Evolutionary conservation across 73 alveolate genomes (phyloP).

Genomic region (Durusdinium trenchii): DNA sequence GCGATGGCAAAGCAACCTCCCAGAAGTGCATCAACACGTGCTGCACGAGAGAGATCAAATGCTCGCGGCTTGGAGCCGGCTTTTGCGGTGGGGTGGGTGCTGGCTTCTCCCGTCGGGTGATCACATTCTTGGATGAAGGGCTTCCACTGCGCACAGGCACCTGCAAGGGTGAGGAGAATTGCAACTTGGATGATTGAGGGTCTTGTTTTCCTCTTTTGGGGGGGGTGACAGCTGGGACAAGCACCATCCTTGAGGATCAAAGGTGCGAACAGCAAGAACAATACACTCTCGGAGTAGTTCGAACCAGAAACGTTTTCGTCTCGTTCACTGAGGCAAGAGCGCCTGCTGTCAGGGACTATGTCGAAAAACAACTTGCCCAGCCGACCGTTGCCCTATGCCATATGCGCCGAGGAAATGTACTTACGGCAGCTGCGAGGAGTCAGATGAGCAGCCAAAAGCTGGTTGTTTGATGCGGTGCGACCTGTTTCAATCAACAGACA

Average conservation of each 20-base stretch:
- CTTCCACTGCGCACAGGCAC: constrained; percentile 16
- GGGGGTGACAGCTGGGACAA: background rate
- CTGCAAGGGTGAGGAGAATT: background rate
- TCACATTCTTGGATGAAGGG: constrained; percentile 2
- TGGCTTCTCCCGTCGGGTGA: background rate
- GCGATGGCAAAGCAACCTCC: background rate
- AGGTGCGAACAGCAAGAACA: background rate
- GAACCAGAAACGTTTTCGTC: background rate
- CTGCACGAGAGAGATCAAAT: constrained; percentile 1
- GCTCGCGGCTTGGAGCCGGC: background rate
- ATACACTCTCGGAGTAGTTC: background rate
- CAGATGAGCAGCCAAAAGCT: background rate
- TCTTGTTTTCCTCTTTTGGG: background rate
- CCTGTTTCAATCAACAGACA: no score
- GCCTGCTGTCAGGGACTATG: constrained; percentile 17
- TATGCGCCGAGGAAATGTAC: constrained; percentile 36
- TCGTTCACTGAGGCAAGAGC: background rate
- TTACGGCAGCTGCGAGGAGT: constrained; percentile 31
- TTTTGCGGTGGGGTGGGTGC: constrained; percentile 13
- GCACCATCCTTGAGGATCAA: background rate
- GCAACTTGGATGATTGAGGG: background rate
- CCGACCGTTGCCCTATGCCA: background rate
- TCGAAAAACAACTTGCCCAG: background rate
- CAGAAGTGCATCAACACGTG: constrained; percentile 6
- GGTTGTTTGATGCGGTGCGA: no score